A percentile compares a stretch with the other conserved stretches of the same genome.
These are phyloP conservation scores for Kazachstania africana DNA, from an alignment of 805 yeast species.

Conservation along the genomic window DNA sequence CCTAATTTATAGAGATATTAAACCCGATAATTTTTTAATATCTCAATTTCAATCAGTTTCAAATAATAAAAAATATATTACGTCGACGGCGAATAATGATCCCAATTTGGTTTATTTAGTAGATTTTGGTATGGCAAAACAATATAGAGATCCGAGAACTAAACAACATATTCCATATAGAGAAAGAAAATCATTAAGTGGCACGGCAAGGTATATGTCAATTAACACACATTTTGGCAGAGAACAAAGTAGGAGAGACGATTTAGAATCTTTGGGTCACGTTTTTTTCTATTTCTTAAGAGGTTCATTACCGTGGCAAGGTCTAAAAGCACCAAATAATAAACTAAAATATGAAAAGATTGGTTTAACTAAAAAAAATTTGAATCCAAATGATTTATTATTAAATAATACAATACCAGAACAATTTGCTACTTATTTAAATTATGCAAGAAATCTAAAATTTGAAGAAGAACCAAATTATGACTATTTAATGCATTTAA, in stretches of 20 bases:
- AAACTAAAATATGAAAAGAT: slow-evolving; percentile 90
- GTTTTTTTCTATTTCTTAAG: slow-evolving; percentile 90
- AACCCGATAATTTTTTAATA: slow-evolving; percentile 91
- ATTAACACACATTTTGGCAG: slow-evolving; percentile 95
- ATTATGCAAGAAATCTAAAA: slow-evolving; percentile 52
- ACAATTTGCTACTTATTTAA: slow-evolving; percentile 65
- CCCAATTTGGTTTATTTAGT: slow-evolving; percentile 82
- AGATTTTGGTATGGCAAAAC: slow-evolving; percentile 98
- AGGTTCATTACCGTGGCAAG: slow-evolving; percentile 98
- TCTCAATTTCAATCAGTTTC: slow-evolving; percentile 32
- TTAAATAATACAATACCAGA: slow-evolving; percentile 50
- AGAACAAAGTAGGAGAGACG: slow-evolving; percentile 94
- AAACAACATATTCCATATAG: slow-evolving; percentile 93
- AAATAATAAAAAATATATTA: slow-evolving; percentile 35
- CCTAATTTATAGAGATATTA: slow-evolving; percentile 89
- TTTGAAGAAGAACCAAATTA: slow-evolving; percentile 78
- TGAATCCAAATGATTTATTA: slow-evolving; percentile 46
- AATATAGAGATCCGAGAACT: slow-evolving; percentile 92
- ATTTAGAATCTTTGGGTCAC: slow-evolving; percentile 91
- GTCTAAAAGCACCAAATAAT: slow-evolving; percentile 94
- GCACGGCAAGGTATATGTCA: slow-evolving; percentile 98
- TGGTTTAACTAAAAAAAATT: slow-evolving; percentile 67
- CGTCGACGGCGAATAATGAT: slow-evolving; percentile 25
- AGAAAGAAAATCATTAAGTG: slow-evolving; percentile 89
- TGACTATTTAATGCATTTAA: slow-evolving; percentile 48